Percentiles rank a stretch among this genome's conserved stretches.
Conservation (phyloP, 2,329 filamentous ascomycete species). For the Calonectria pseudoturangicola region DNA sequence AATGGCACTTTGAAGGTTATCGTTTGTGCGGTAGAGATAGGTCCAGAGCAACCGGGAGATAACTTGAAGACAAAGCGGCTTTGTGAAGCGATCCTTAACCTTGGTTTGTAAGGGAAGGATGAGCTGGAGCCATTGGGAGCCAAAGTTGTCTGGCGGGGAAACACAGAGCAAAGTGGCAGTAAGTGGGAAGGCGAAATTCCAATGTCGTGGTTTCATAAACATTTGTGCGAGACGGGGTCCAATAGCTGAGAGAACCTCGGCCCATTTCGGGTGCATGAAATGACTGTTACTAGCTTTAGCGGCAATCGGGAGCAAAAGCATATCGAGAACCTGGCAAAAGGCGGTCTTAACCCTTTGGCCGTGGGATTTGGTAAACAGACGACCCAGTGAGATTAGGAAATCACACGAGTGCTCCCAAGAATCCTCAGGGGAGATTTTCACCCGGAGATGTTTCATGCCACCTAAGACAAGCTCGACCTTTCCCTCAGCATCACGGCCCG, state of each 20-base stretch:
- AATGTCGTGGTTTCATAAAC: conserved; percentile 93
- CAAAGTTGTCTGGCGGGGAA: conserved; percentile 89
- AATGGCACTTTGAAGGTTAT: conserved; percentile 79
- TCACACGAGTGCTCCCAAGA: conserved; percentile 92
- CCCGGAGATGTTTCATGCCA: conserved; percentile 91
- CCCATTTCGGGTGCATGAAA: conserved; percentile 89
- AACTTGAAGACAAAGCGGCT: conserved; percentile 89
- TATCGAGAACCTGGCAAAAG: conserved; percentile 94
- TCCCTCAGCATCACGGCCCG: conserved; percentile 82
- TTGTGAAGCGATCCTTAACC: conserved; percentile 87
- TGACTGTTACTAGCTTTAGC: conserved; percentile 85
- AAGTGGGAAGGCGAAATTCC: conserved; percentile 90
- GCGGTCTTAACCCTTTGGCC: conserved; percentile 94
- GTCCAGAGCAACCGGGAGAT: conserved; percentile 95
- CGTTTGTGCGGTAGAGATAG: conserved; percentile 89
- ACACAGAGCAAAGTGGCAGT: conserved; percentile 92
- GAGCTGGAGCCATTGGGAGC: conserved; percentile 89
- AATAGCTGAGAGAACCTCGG: conserved; percentile 86
- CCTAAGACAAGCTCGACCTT: conserved; percentile 91
- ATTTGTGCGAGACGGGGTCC: conserved; percentile 88
- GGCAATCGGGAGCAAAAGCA: conserved; percentile 89
- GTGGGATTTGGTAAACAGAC: conserved; percentile 88
- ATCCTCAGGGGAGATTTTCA: conserved; percentile 83
- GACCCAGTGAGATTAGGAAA: conserved; percentile 87
- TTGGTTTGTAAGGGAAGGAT: conserved; percentile 85